Base-by-base conservation (phyloP, 2,329 filamentous ascomycete species). In the Periconia digitata region DNA sequence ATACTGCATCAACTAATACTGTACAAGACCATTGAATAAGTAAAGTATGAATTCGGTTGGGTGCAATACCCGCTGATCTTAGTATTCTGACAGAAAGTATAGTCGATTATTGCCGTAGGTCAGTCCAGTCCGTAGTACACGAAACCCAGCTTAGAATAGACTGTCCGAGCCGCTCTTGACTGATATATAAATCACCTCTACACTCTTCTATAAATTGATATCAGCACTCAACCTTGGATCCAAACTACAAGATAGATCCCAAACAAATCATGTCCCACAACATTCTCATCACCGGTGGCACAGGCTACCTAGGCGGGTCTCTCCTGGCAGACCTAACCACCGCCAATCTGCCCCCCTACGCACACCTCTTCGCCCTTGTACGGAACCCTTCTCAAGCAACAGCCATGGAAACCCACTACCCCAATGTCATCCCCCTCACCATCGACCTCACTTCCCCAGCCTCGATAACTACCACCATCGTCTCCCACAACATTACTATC, bases 281-380 rank as follows among this genome's bases (percentile, higher is more conserved):
- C 38, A 71, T 80, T 43, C 72, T 80, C 23, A 67, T 81, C 39
- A 81, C 79, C 0, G 79, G 79, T 8, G 77, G 57, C 22, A 80
- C 78, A 0, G 79, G 79, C 20, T 82, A 82, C 47, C 74, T 82
- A 0, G 79, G 79, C 18, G 79, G 79, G 2, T 74, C 71, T 0
- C 62, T 82, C 2, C 73, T 82, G 5, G 71, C 74, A 8, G 68
- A 67, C 6, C 68, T 72, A 50, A 54, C 60, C 1, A 45, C 50
- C 3, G 66, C 72, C 21, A 56, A 64, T 2, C 70, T 81, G 1
- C 73, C 75, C 0, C 34, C 69, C 5, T 73, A 80, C 51, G 58
- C 68, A 18, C 75, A 66, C 17, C 53, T 81, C 1, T 79, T 71
- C 47, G 77, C 77, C 2, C 70, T 80, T 0, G 75, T 80, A 10